Base-by-base conservation (phyloP, 768 basidiomycete species). In the Serendipita sp. region DNA sequence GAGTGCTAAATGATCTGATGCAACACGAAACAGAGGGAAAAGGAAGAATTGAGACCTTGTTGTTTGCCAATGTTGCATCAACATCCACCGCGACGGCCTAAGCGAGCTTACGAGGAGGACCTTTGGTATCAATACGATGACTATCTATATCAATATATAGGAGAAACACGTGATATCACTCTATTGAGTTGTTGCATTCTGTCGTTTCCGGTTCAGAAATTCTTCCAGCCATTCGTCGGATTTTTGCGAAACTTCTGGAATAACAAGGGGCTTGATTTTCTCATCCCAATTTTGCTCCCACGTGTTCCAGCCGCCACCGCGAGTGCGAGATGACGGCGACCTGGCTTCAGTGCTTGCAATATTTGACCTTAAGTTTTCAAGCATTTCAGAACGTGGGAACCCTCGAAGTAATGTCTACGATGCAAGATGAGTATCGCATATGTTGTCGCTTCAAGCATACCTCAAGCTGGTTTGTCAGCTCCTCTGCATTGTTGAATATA, bases 11-110 rank as follows among this genome's bases (percentile, higher is more conserved):
- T 70, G 95, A 98, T 66, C 74, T 98, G 46, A 75, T 98, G 66
- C 89, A 93, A 73, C 89, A 88, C 72, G 89, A 97, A 72, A 87
- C 86, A 71, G 94, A 95, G 73, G 91, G 91, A 16, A 81, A 82
- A 68, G 90, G 92, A 0, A 79, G 88, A 63, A 77, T 97, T 45
- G 95, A 97, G 74, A 94, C 92, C 0, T 67, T 74, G n/a, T 68
- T 65, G 51, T 68, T 71, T 32, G 56, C 64, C 28, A 54, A 34
- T 67, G 80, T 87, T 47, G 86, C 86, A 1, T 86, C 82, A 3
- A 80, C 83, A 28, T 28, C 63, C 2, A 66, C 66, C 3, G 47
- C 65, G 28, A 13, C 63, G 4, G 54, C 47, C 45, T 65, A 32
- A 30, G n/a, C 8, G n/a, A 38, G 1, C 8, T 5, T 34, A 11